Conservation (phyloP, 1,284 basidiomycete genomes). For the Fomitopsis schrenkii region DNA sequence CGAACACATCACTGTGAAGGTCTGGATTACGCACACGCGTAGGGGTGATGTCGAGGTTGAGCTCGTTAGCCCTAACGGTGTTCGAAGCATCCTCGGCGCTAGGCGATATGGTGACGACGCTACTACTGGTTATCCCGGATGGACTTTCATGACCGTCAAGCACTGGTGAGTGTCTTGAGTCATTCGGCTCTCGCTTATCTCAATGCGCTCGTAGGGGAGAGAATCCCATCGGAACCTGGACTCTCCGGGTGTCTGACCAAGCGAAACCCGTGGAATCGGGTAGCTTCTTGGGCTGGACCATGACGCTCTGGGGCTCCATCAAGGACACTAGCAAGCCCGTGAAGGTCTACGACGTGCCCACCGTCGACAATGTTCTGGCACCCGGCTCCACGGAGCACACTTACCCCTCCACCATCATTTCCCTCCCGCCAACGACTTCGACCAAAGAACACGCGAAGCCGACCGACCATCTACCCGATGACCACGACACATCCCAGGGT, state of each 20-base stretch:
- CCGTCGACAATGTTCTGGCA: conserved; percentile 53
- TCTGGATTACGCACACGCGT: conserved; percentile 87
- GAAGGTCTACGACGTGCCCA: conserved; percentile 60
- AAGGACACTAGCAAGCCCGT: conserved; percentile 67
- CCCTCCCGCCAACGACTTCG: conserved; percentile 19
- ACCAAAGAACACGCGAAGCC: conserved; percentile 75
- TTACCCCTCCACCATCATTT: conserved; percentile 35
- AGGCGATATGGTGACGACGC: conserved; percentile 70
- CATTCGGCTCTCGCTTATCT: conserved; percentile 7
- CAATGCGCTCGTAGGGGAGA: conserved; percentile 68
- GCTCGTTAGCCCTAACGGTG: conserved; percentile 80
- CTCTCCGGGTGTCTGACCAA: conserved; percentile 80
- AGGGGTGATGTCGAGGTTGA: conserved; percentile 95
- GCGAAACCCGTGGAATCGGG: conserved; percentile 59
- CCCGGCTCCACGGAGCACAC: conserved; percentile 34
- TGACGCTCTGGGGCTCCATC: conserved; percentile 92
- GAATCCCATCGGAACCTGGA: conserved; percentile 91
- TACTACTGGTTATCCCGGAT: conserved; percentile 78
- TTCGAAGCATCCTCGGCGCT: conserved; percentile 83
- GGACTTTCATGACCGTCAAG: conserved; percentile 98
- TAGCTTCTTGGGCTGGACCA: conserved; percentile 86
- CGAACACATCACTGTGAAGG: conserved; percentile 91
- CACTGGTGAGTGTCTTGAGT: conserved; percentile 73
- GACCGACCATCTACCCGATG: conserved; percentile 81
- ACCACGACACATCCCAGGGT: conserved; percentile 73